Evolutionary conservation across 2,329 filamentous ascomycete species (phyloP), one percentile per base, ranked within the genome.

Genomic region (Botrytis squamosa): DNA sequence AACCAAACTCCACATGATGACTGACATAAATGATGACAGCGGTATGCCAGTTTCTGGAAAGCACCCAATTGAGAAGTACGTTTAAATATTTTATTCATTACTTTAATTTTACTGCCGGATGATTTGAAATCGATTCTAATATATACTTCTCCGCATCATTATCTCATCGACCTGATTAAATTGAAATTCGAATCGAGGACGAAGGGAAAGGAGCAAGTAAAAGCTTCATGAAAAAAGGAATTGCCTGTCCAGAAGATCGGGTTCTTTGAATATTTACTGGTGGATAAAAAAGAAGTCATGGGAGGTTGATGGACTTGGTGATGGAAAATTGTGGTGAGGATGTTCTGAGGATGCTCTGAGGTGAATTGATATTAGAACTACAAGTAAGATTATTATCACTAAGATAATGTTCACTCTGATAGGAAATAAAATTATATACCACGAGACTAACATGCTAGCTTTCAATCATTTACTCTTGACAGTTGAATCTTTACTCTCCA

Each of bases 41-140:
- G 1, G 9, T 36, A 60, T 38, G 8, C 4, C 4, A 0, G 33
- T 22, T 9, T 60, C 9, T 6, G 20, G 57, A 38, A 22, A 3
- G 8, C 0, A 6, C 6, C 12, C 4, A 4, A 22, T 8, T 18
- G 20, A 38, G 16, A 5, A 2, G 20, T 7, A 36, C 14, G 20
- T 60, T 60, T 12, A 0, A 60, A 10, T 8, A 14, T 20, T 14
- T 2, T 4, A 36, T 12, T 38, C 2, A 1, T 25, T 60, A 9
- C 20, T 60, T 4, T 38, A 3, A 36, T 38, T 38, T 60, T 33
- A 9, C 20, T 36, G 22, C 18, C 9, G 4, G 29, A 22, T 22
- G 9, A 38, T 60, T 20, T 36, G 18, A 18, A 7, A 22, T 60
- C 57, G 9, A 38, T 33, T 4, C 33, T 25, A 2, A 38, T 12